These are phyloP conservation scores for Ophiostoma fasciatum DNA, from an alignment of 2,329 filamentous ascomycete genomes.

Conservation along the genomic window DNA sequence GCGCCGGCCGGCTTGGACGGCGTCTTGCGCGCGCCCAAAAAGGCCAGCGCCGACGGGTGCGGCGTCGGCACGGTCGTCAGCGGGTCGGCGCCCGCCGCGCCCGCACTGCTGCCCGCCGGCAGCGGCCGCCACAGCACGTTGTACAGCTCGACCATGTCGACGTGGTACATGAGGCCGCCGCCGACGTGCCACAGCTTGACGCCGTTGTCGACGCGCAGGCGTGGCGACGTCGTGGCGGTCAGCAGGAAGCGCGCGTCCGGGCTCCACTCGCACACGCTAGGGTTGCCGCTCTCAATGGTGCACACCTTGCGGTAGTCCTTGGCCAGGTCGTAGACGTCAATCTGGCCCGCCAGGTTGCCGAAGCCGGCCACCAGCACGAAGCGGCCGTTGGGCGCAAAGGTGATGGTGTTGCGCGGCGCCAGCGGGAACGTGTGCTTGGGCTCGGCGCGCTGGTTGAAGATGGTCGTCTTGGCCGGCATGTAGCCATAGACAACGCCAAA, in stretches of 20 bases:
- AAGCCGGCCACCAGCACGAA: slow-evolving; percentile 93
- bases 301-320: slow-evolving; percentile 86
- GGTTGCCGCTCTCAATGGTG: slow-evolving; percentile 90
- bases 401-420: slow-evolving; percentile 82
- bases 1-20: slow-evolving; percentile 95
- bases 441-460: slow-evolving; percentile 83
- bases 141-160: slow-evolving; percentile 91
- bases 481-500: slow-evolving; percentile 96
- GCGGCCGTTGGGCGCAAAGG: slow-evolving; percentile 84
- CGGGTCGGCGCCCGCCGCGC: slow-evolving; percentile 43
- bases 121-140: slow-evolving; percentile 75
- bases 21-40: slow-evolving; percentile 76
- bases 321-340: slow-evolving; percentile 92
- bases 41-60: slow-evolving; percentile 69
- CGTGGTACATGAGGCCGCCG: slow-evolving; percentile 82
- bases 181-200: slow-evolving; percentile 89
- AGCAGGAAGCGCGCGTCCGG: slow-evolving; percentile 91
- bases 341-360: slow-evolving; percentile 91
- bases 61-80: slow-evolving; percentile 60
- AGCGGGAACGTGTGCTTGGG: slow-evolving; percentile 75
- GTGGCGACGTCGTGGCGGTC: slow-evolving; percentile 93
- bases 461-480: slow-evolving; percentile 98
- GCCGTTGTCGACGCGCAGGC: slow-evolving; percentile 91
- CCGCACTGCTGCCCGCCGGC: slow-evolving; percentile 14
- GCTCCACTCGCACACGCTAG: slow-evolving; percentile 94